Evolutionary conservation across 768 basidiomycete genomes (phyloP), one percentile per base, ranked within the genome.

Genomic region (Boletus subcaerulescens): DNA sequence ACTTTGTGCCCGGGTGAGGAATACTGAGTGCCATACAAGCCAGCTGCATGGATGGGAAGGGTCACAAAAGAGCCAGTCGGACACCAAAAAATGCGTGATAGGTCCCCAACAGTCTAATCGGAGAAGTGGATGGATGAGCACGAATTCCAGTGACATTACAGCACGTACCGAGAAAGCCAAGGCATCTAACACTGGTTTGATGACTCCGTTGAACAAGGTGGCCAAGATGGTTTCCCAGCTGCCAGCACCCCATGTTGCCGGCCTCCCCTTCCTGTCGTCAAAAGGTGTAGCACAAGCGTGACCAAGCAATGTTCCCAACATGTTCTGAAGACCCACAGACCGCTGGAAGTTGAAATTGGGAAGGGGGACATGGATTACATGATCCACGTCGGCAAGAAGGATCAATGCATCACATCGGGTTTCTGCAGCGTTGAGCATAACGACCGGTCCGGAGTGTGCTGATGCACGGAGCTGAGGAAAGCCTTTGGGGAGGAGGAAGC

Each of bases 361-460:
- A 12, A 57, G 56, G 3, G 56, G 56, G 35, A 50, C 48, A 39
- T 58, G 53, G 7, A 55, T 18, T 1, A 31, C 56, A 31, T 43
- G 6, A 3, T 48, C 36, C 14, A 45, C 38, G 4, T 57, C 33
- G 5, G 46, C 43, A 7, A 53, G 46, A 3, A 57, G 10, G 15
- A 57, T 48, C 51, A 57, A 31, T 5, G 72, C 76, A 55, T 76
- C 71, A 31, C 71, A 75, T n/a, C 71, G 60, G n/a, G 22, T 45
- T n/a, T 45, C 22, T 44, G 42, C 42, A 17, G 42, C 42, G 4
- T 44, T 44, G 9, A 44, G 24, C 10, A 44, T 26, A 15, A 44
- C 42, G 2, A 26, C 15, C 15, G 24, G 42, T 5, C 42, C 42
- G 15, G 24, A 26, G 24, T 26, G 24, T 17, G 42, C 42, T 17